Evolutionary conservation across 2,329 filamentous ascomycete genomes (phyloP), one percentile per base, ranked within the genome.

Genomic region (Botrytis aclada): DNA sequence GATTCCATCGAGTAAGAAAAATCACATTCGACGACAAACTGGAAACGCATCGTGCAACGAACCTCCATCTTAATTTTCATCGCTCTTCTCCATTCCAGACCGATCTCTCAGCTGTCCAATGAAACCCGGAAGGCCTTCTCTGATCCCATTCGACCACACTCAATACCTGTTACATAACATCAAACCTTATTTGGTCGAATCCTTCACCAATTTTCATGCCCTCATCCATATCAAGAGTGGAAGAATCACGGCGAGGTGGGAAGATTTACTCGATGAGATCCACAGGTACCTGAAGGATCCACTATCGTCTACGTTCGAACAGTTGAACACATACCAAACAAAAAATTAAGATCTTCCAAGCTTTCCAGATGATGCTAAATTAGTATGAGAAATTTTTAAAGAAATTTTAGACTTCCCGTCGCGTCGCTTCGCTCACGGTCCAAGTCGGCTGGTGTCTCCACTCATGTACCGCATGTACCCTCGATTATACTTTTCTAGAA

Each of bases 401-500:
- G n/a, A 39, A 39, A n/a, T 37, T 29, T 66, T 51, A 39, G 29
- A 8, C 64, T 66, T 66, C 34, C 64, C 64, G 64, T 47, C 22
- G 14, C 64, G 64, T 47, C 22, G 14, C 43, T 51, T 51, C 43
- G 22, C 32, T 18, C 63, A 51, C 32, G 63, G 43, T 37, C 29
- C 41, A 45, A 64, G 18, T 65, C 34, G 34, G 34, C 12, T 65
- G 12, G 12, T n/a, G 0, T 39, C 32, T 67, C 64, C 64, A 67
- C 64, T 67, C 64, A 54, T 67, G 22, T 67, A 67, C 64, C 64
- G 64, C 34, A 67, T 67, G 32, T 56, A 67, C 45, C 64, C 47
- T 67, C 64, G 47, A 67, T 54, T 67, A 32, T 32, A 39, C 64
- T 67, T 41, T 67, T 63, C 25, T 66, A 66, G 64, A 66, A 66